Conservation (phyloP, 2,329 filamentous ascomycete species). For the Fusarium hainanense region DNA sequence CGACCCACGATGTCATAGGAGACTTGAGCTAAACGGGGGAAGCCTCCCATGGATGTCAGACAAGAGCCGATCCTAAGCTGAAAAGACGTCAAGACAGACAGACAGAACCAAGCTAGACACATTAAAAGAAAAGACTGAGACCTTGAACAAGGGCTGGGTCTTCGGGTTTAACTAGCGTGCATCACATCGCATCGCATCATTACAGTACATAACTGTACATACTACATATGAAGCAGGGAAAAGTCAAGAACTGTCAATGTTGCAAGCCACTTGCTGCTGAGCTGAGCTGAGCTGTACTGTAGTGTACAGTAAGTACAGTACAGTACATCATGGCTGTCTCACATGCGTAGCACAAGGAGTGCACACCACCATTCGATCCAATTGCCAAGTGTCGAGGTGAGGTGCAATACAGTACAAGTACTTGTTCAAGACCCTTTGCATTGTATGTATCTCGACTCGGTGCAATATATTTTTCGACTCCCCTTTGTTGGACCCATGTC, state of each 20-base stretch:
- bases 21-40: slow-evolving; percentile 10
- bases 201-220: neutral
- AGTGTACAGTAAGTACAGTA: slow-evolving; percentile 1
- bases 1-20: neutral
- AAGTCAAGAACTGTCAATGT: neutral
- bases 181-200: neutral
- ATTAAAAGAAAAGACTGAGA: neutral
- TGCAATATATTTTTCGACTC: neutral
- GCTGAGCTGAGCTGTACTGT: neutral
- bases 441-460: slow-evolving; percentile 15
- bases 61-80: neutral
- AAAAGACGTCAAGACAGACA: neutral
- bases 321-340: neutral
- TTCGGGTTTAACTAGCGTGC: neutral
- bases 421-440: neutral
- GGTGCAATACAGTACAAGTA: neutral
- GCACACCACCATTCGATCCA: neutral
- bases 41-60: neutral
- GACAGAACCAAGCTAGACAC: neutral
- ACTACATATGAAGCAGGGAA: neutral
- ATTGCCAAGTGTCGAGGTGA: neutral
- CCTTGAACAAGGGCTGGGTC: neutral
- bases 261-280: neutral
- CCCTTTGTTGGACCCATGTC: slow-evolving; percentile 6
- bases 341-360: slow-evolving; percentile 4